phyloP scores from a whole-genome alignment of 371 early-diverging fungal genomes.

The Mortierella sp. region DNA sequence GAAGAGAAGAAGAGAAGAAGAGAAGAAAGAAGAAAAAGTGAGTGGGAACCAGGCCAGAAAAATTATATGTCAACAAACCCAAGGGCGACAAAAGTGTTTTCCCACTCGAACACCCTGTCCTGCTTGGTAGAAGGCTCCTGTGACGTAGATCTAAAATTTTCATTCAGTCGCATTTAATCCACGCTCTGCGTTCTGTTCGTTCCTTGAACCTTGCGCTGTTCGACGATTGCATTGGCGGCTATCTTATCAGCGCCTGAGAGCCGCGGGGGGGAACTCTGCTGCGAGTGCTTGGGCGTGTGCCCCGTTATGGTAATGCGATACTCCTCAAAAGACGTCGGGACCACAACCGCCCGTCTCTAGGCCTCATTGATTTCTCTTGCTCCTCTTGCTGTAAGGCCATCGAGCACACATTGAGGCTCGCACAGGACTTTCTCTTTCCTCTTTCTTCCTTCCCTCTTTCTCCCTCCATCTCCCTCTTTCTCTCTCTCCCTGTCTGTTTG shows the following conservation, averaged over 20 bases:
- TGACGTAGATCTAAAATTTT: not conserved
- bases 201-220: too few species aligned
- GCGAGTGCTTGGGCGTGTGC: too few species aligned
- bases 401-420: too few species aligned
- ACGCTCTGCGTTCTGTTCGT: not conserved
- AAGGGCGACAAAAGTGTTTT: constrained; percentile 7
- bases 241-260: too few species aligned
- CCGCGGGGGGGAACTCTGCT: too few species aligned
- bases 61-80: constrained; percentile 1
- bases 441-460: not conserved
- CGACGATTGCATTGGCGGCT: too few species aligned
- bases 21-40: constrained; percentile 9
- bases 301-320: too few species aligned
- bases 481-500: not conserved
- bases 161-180: not conserved
- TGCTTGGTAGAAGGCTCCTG: constrained; percentile 12
- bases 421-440: too few species aligned
- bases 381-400: too few species aligned
- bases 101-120: constrained; percentile 3
- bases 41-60: not conserved
- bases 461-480: not conserved
- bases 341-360: too few species aligned
- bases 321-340: too few species aligned
- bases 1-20: constrained; percentile 13
- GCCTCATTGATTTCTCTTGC: too few species aligned